A percentile compares a stretch with the other conserved stretches of the same genome.
phyloP scores from a whole-genome alignment of 495 filamentous ascomycete genomes.

The Lepidopterella palustris region DNA sequence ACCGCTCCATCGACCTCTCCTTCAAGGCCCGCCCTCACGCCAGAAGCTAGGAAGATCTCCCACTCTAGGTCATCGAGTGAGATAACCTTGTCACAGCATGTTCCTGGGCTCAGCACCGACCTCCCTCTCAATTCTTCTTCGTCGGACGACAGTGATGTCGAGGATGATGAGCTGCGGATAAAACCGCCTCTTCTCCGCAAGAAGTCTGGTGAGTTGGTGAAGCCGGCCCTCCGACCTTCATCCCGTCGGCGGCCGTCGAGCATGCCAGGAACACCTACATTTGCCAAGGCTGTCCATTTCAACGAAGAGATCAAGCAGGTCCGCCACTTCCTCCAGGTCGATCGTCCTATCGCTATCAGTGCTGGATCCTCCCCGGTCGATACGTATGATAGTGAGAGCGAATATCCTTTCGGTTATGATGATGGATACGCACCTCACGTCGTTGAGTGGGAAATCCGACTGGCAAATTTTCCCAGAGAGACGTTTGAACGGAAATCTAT shows the following conservation, averaged over 20 bases:
- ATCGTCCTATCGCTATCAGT: slow-evolving; percentile 89
- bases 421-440: slow-evolving; percentile 39
- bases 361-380: slow-evolving; percentile 92
- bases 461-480: slow-evolving; percentile 76
- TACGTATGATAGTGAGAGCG: slow-evolving; percentile 68
- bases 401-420: slow-evolving; percentile 75
- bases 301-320: slow-evolving; percentile 92
- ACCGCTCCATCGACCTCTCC: slow-evolving; percentile 18
- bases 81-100: slow-evolving; percentile 35
- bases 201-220: slow-evolving; percentile 95
- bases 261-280: slow-evolving; percentile 96
- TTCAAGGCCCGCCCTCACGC: slow-evolving; percentile 41
- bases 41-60: slow-evolving; percentile 58
- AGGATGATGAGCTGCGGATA: slow-evolving; percentile 47
- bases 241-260: slow-evolving; percentile 79
- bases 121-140: slow-evolving; percentile 27
- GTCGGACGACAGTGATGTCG: slow-evolving; percentile 52
- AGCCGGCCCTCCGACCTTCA: slow-evolving; percentile 77
- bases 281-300: slow-evolving; percentile 91
- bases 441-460: slow-evolving; percentile 80
- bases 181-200: slow-evolving; percentile 90
- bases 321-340: slow-evolving; percentile 86
- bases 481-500: slow-evolving; percentile 53
- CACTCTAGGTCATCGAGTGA: slow-evolving; percentile 86
- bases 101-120: slow-evolving; percentile 23